Percentiles rank a stretch among this genome's conserved stretches.
These are phyloP conservation scores for Tubosaeta brunneosetosa DNA, from an alignment of 768 basidiomycete species.

Conservation along the genomic window DNA sequence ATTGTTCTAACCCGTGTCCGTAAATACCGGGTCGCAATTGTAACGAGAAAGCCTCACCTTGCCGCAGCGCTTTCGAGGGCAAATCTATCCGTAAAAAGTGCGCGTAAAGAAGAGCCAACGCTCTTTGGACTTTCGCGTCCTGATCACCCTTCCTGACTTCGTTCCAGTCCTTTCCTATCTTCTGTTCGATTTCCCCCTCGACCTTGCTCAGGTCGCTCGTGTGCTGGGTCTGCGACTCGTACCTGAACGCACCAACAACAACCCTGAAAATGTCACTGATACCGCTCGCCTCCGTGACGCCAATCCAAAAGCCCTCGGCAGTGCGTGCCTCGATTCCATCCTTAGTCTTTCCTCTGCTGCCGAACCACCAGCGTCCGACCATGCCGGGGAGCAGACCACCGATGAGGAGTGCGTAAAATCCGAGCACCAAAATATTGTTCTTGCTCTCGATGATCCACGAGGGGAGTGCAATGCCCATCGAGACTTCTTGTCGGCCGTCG, in stretches of 20 bases:
- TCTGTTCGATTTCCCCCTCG: slow-evolving; percentile 46
- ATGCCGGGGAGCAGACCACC: slow-evolving; percentile 81
- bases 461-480: slow-evolving; percentile 93
- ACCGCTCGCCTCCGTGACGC: slow-evolving; percentile 71
- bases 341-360: slow-evolving; percentile 82
- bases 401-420: slow-evolving; percentile 80
- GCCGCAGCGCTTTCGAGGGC: slow-evolving; percentile 49
- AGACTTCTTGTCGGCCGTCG: slow-evolving; percentile 91
- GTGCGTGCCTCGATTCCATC: slow-evolving; percentile 81
- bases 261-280: slow-evolving; percentile 69
- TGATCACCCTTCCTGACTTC: slow-evolving; percentile 41
- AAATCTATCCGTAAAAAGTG: slow-evolving; percentile 70
- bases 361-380: slow-evolving; percentile 98
- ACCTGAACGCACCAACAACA: slow-evolving; percentile 61
- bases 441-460: slow-evolving; percentile 89
- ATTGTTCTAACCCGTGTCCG: slow-evolving; percentile 55
- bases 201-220: slow-evolving; percentile 42
- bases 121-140: slow-evolving; percentile 39
- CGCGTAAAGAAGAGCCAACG: slow-evolving; percentile 75
- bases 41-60: slow-evolving; percentile 46
- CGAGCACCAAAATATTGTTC: slow-evolving; percentile 90
- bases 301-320: slow-evolving; percentile 85
- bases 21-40: background rate
- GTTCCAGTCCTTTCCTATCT: slow-evolving; percentile 52
- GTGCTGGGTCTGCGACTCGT: slow-evolving; percentile 43